Evolutionary conservation across 164 flowering plant species (phyloP), one percentile per base, ranked within the genome.

Genomic region (Dillenia suffruticosa): DNA sequence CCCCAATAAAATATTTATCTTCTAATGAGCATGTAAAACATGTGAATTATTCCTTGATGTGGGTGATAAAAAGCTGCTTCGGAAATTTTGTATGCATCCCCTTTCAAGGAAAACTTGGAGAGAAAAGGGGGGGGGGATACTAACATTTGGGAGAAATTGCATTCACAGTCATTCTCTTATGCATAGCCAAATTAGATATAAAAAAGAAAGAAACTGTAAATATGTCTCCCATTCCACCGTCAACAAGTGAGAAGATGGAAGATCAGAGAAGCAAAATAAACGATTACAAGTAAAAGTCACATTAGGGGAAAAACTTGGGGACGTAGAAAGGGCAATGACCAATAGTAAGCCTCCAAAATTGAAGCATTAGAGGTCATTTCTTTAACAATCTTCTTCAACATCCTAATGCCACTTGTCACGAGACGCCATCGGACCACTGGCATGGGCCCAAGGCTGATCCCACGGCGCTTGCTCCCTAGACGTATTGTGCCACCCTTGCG

Each of bases 401-500:
- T 49, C 57, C 68, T 59, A 15, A 78, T 11, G 8, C 81, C 67
- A 6, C 68, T 49, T 11, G 60, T 69, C 65, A 79, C 26, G 12
- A 64, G 66, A 26, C 72, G 68, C 85, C 82, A 79, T 13, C 74
- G 79, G 60, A 75, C 74, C 58, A 68, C 75, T 54, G 70, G 66
- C 1, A 83, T 76, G 0, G 61, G 19, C 17, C 75, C 82, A 1
- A 78, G 52, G 46, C 52, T 54, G 61, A 78, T 68, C 46, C 82
- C 70, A 12, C 84, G 68, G 44, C 85, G 79, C 68, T 59, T 64
- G 49, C 71, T 80, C 62, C 87, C 87, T 10, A 82, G 75, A 69
- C 84, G 53, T 14, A 82, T 51, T 6, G 76, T 74, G 74, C 77
- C 22, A 13, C 73, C 51, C 44, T 70, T 68, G 24, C 72, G 71